A percentile compares a stretch with the other conserved stretches of the same genome.
Evolutionary conservation across 2,329 filamentous ascomycete genomes (phyloP).

Genomic region (Pseudohalonectria lignicola): DNA sequence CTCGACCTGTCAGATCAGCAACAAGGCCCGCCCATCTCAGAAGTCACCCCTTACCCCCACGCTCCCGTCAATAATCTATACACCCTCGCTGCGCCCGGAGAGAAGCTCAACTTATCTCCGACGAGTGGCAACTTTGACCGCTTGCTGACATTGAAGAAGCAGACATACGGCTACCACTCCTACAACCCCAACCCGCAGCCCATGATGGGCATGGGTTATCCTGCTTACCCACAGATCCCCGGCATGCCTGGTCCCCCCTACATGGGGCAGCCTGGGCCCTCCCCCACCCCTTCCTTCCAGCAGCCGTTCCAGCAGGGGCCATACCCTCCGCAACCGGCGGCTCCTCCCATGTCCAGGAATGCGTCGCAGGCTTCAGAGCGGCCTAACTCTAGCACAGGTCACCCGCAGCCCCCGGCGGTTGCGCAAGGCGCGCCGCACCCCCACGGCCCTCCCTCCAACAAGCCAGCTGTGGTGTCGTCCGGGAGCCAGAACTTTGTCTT

Average conservation of each 20-base stretch:
- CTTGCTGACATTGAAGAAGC: constrained; percentile 58
- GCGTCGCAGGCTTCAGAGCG: constrained; percentile 69
- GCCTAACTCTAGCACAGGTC: constrained; percentile 54
- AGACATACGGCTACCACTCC: constrained; percentile 51
- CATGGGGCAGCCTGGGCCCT: constrained; percentile 28
- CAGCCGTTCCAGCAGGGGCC: constrained; percentile 30
- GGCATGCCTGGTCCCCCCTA: constrained; percentile 21
- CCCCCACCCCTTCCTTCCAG: constrained; percentile 38
- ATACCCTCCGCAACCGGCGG: constrained; percentile 21
- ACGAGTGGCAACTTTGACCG: constrained; percentile 61
- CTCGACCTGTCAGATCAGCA: constrained; percentile 11
- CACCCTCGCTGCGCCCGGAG: constrained; percentile 9
- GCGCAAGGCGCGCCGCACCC: constrained; percentile 50
- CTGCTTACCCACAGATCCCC: constrained; percentile 22
- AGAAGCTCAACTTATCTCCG: constrained; percentile 45
- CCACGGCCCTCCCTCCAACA: constrained; percentile 28
- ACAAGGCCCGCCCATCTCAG: constrained; percentile 9
- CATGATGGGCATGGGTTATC: constrained; percentile 26
- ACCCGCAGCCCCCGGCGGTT: constrained; percentile 47
- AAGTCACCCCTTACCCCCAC: too few relatives aligned
- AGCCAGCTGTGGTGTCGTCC: constrained; percentile 20
- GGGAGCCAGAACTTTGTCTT: constrained; percentile 33
- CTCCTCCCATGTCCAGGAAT: constrained; percentile 73
- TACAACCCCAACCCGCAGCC: constrained; percentile 21
- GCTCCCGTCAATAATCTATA: not conserved